These are phyloP conservation scores for Vanderwaltozyma yarrowii DNA, from an alignment of 805 yeast genomes.

Conservation along the genomic window DNA sequence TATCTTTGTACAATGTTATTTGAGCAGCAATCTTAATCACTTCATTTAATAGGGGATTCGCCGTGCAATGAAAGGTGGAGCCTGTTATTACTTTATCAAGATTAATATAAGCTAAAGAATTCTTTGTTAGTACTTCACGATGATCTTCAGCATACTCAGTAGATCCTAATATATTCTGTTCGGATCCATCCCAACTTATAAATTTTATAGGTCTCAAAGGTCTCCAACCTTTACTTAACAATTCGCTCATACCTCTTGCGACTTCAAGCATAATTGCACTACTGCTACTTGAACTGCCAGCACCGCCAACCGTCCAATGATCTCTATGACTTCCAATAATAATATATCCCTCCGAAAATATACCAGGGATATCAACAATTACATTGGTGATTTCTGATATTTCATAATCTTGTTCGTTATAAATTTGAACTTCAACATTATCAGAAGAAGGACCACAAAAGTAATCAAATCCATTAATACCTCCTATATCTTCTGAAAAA, in stretches of 20 bases:
- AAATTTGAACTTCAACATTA: conserved; percentile 28
- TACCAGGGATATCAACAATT: conserved; percentile 46
- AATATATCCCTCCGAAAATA: conserved; percentile 41
- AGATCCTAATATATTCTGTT: conserved; percentile 62
- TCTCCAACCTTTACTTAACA: conserved; percentile 49
- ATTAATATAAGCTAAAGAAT: conserved; percentile 45
- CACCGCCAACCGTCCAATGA: conserved; percentile 39
- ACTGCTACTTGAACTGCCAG: conserved; percentile 43
- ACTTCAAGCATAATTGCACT: conserved; percentile 41
- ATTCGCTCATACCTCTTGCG: conserved; percentile 39
- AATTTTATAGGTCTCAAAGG: conserved; percentile 62
- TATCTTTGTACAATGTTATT: conserved; percentile 34
- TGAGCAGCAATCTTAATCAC: conserved; percentile 38
- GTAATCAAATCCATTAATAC: conserved; percentile 34
- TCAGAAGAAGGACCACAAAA: conserved; percentile 37
- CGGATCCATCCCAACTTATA: conserved; percentile 79
- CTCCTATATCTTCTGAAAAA: conserved; percentile 27
- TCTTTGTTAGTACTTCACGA: conserved; percentile 33
- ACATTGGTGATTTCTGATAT: conserved; percentile 40
- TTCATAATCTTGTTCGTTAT: conserved; percentile 33
- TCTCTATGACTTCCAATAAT: conserved; percentile 50
- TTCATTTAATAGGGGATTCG: conserved; percentile 48
- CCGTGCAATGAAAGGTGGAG: conserved; percentile 33
- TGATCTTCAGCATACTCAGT: conserved; percentile 68
- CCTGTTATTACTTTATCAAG: conserved; percentile 47